phyloP scores from a whole-genome alignment of 2,329 filamentous ascomycete species.

The Ramichloridium luteum region DNA sequence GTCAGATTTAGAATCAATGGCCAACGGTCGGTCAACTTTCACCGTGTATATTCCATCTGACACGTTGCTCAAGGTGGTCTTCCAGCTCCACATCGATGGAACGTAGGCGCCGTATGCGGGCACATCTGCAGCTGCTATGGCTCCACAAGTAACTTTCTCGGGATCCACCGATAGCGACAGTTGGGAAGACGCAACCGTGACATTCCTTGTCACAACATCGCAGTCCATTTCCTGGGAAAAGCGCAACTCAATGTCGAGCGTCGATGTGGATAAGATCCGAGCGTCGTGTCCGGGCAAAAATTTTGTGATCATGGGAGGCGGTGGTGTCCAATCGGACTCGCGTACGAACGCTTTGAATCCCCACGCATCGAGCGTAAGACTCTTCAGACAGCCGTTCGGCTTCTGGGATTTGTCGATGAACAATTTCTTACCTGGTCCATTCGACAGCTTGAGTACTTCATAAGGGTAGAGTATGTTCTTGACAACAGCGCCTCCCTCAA shows the following conservation, averaged over 20 bases:
- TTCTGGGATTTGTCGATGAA: slow-evolving; percentile 33
- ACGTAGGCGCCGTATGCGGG: slow-evolving; percentile 36
- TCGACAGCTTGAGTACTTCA: slow-evolving; percentile 39
- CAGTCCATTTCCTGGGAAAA: slow-evolving; percentile 51
- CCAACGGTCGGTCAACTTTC: too few species aligned
- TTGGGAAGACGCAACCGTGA: slow-evolving; percentile 41
- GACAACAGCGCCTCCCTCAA: slow-evolving; percentile 38
- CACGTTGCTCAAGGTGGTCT: slow-evolving; percentile 42
- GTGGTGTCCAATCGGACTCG: slow-evolving; percentile 33
- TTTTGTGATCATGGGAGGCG: slow-evolving; percentile 44
- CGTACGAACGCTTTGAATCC: slow-evolving; percentile 47
- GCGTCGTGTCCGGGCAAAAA: slow-evolving; percentile 47
- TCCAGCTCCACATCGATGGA: slow-evolving; percentile 40
- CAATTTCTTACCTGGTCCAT: slow-evolving; percentile 11
- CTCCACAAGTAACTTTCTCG: slow-evolving; percentile 32
- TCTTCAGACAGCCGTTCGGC: slow-evolving; percentile 41
- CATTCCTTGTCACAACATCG: slow-evolving; percentile 34
- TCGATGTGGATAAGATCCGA: slow-evolving; percentile 37
- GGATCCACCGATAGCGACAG: slow-evolving; percentile 33
- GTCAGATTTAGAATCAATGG: slow-evolving; percentile 42
- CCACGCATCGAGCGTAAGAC: slow-evolving; percentile 39
- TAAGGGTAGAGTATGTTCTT: slow-evolving; percentile 49
- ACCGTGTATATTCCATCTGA: slow-evolving; percentile 47
- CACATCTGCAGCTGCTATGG: slow-evolving; percentile 9
- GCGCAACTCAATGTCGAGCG: slow-evolving; percentile 38